Conservation (phyloP, 1,284 basidiomycete genomes). For the Sphaerobolus stellatus region DNA sequence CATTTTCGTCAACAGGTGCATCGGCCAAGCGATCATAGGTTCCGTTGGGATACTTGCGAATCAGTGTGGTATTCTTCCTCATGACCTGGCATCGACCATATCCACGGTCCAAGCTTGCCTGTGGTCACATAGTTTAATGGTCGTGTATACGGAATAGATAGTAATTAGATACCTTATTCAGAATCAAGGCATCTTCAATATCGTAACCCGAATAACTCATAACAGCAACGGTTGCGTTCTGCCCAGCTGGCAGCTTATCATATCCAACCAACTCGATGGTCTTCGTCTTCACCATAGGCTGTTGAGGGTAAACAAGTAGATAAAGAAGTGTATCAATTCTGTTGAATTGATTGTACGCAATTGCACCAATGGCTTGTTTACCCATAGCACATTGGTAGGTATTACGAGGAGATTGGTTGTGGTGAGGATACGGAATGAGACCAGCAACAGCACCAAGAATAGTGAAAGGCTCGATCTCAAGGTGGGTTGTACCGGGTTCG, state of each 20-base stretch:
- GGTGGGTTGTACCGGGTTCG: slow-evolving; percentile 81
- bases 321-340: slow-evolving; percentile 99
- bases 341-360: slow-evolving; percentile 97
- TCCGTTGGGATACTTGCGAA: slow-evolving; percentile 96
- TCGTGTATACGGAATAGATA: not conserved
- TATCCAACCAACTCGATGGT: slow-evolving; percentile 97
- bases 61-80: slow-evolving; percentile 91
- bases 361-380: slow-evolving; percentile 99
- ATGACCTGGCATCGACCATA: slow-evolving; percentile 98
- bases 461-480: slow-evolving; percentile 99
- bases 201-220: slow-evolving; percentile 99
- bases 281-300: slow-evolving; percentile 99
- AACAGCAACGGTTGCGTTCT: slow-evolving; percentile 98
- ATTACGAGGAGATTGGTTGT: slow-evolving; percentile 98
- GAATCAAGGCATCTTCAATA: slow-evolving; percentile 97
- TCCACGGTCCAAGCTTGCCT: slow-evolving; percentile 94
- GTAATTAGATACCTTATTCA: slow-evolving; percentile 73
- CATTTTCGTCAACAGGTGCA: slow-evolving; percentile 83
- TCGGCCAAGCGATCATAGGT: slow-evolving; percentile 95
- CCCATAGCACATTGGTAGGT: slow-evolving; percentile 99
- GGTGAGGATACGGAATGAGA: slow-evolving; percentile 98
- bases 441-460: slow-evolving; percentile 97
- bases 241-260: slow-evolving; percentile 94
- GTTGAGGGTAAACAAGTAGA: slow-evolving; percentile 97
- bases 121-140: not conserved